Conservation (phyloP, 306 rosid species). For the Dryas drummondii region DNA sequence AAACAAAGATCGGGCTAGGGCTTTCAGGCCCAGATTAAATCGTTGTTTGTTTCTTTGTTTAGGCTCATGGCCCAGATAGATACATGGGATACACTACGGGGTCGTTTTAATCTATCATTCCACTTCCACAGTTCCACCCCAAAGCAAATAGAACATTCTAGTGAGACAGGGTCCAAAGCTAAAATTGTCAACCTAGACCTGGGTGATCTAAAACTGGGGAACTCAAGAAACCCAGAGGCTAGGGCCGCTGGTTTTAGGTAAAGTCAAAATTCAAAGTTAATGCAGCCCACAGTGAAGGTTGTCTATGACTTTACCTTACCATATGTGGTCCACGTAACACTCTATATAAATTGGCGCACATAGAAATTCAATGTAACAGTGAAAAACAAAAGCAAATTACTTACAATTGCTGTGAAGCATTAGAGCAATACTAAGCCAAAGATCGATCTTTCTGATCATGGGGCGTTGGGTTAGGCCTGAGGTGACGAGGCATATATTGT, state of each 20-base stretch:
- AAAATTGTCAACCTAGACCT: neutral
- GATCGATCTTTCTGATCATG: constrained; percentile 33
- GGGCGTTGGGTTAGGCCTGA: constrained; percentile 95
- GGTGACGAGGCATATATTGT: constrained; percentile 35
- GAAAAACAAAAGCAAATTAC: neutral
- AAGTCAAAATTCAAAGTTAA: constrained; percentile 30
- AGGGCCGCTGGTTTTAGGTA: constrained; percentile 65
- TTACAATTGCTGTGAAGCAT: neutral
- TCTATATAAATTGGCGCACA: neutral
- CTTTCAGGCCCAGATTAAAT: too few relatives aligned
- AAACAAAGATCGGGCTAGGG: too few relatives aligned
- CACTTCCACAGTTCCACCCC: neutral
- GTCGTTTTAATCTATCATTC: too few relatives aligned
- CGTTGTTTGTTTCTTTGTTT: too few relatives aligned
- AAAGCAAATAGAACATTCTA: neutral
- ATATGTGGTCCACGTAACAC: neutral
- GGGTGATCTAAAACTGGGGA: neutral
- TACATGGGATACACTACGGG: too few relatives aligned
- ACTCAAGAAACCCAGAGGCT: constrained; percentile 49
- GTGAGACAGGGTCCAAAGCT: neutral
- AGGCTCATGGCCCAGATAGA: too few relatives aligned
- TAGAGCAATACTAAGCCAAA: too few relatives aligned
- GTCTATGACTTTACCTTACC: neutral
- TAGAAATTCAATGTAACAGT: constrained; percentile 11
- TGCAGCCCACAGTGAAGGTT: constrained; percentile 47